Evolutionary conservation across 305 asterid species (phyloP).

Genomic region (Rubia balearica): DNA sequence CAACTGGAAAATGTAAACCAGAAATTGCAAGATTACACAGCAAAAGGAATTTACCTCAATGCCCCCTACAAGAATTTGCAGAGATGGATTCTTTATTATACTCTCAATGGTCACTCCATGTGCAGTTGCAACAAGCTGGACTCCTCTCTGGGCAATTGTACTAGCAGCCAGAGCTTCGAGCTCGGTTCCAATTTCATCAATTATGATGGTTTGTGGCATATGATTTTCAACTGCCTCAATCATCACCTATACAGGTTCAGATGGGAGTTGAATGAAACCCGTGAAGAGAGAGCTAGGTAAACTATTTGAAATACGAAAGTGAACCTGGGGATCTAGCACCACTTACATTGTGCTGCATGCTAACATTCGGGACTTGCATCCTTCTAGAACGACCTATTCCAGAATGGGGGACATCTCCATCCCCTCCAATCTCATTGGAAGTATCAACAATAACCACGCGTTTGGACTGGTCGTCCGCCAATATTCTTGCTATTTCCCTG

Average conservation of each 20-base stretch:
- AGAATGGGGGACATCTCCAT: conserved; percentile 95
- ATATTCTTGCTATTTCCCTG: conserved; percentile 93
- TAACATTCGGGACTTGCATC: conserved; percentile 97
- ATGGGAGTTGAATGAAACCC: conserved; percentile 13
- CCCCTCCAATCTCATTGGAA: conserved; percentile 97
- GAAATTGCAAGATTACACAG: conserved; percentile 3
- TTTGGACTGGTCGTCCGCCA: conserved; percentile 84
- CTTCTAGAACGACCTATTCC: conserved; percentile 97
- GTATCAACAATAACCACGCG: conserved; percentile 97
- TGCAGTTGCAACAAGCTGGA: conserved; percentile 97
- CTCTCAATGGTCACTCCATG: conserved; percentile 92
- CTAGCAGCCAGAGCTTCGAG: conserved; percentile 97
- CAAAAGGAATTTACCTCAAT: conserved; percentile 58
- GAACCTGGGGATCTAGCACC: conserved; percentile 1
- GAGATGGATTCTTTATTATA: conserved; percentile 78
- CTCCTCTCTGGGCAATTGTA: conserved; percentile 98
- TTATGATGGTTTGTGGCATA: conserved; percentile 92
- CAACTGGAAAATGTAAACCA: background rate
- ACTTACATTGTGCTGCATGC: conserved; percentile 88
- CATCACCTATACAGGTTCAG: conserved; percentile 59
- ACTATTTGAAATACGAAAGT: background rate
- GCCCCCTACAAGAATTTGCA: conserved; percentile 97
- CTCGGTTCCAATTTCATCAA: conserved; percentile 96
- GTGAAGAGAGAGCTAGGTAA: background rate
- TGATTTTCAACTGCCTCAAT: conserved; percentile 98